A percentile compares a stretch with the other conserved stretches of the same genome.
Conservation (phyloP, 1,284 basidiomycete species). For the Quambalaria eucalypti region DNA sequence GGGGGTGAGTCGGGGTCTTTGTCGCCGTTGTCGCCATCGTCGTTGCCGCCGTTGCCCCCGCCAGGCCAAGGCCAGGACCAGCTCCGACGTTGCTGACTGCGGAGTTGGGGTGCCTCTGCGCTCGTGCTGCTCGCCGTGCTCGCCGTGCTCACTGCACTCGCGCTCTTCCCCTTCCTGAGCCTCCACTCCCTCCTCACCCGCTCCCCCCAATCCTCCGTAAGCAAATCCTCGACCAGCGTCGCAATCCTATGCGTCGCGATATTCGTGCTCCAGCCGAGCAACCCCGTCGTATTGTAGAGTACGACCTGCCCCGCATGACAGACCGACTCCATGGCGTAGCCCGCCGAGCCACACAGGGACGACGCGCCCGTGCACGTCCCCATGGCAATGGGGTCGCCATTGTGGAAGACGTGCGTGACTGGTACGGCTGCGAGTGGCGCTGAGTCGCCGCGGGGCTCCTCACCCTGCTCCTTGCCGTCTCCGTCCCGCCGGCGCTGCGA, state of each 20-base stretch:
- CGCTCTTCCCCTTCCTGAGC: slow-evolving; percentile 1
- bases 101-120: too few species aligned
- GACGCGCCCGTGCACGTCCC: slow-evolving; percentile 38
- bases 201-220: slow-evolving; percentile 68
- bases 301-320: slow-evolving; percentile 79
- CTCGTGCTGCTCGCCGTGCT: slow-evolving; percentile 1
- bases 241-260: slow-evolving; percentile 70
- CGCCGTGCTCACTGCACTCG: slow-evolving; percentile 6
- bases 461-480: slow-evolving; percentile 7
- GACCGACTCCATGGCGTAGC: slow-evolving; percentile 41
- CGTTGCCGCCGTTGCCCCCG: slow-evolving; percentile 14
- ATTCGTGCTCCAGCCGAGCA: slow-evolving; percentile 71
- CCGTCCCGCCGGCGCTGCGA: background rate
- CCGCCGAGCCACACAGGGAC: slow-evolving; percentile 40
- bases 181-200: slow-evolving; percentile 12
- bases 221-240: slow-evolving; percentile 63
- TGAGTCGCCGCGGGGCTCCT: slow-evolving; percentile 3
- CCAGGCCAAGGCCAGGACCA: slow-evolving; percentile 23
- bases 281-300: slow-evolving; percentile 76
- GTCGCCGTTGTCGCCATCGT: slow-evolving; percentile 12
- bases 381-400: slow-evolving; percentile 60
- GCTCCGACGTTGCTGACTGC: background rate
- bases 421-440: slow-evolving; percentile 16
- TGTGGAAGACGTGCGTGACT: slow-evolving; percentile 67
- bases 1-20: too few species aligned